These are phyloP conservation scores for Amborella trichopoda DNA, from an alignment of 164 flowering plant genomes.

Conservation along the genomic window DNA sequence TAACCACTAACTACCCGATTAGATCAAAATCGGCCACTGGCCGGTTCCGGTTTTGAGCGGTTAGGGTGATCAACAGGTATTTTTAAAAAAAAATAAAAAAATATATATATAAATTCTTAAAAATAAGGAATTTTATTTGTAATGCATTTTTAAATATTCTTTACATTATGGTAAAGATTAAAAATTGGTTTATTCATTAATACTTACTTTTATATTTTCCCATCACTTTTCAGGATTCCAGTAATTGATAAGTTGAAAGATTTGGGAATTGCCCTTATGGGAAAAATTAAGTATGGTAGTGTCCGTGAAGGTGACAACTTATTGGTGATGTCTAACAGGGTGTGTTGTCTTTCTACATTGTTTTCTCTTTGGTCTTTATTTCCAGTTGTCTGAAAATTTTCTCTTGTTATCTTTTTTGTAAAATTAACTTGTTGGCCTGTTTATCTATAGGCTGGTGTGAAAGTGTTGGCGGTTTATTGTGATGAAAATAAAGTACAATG, in stretches of 20 bases:
- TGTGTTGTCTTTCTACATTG: slow-evolving; percentile 7
- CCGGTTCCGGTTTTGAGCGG: too few relatives aligned
- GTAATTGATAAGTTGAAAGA: slow-evolving; percentile 93
- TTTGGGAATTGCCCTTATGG: slow-evolving; percentile 98
- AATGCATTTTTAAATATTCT: too few relatives aligned
- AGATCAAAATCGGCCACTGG: too few relatives aligned
- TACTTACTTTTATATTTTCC: too few relatives aligned
- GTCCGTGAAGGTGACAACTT: slow-evolving; percentile 77
- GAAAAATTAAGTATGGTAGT: slow-evolving; percentile 89
- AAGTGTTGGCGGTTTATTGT: slow-evolving; percentile 56
- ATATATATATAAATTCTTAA: too few relatives aligned
- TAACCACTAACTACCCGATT: too few relatives aligned
- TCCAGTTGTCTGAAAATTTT: background rate
- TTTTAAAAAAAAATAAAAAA: too few relatives aligned
- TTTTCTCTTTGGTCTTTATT: background rate
- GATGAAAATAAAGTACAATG: slow-evolving; percentile 65
- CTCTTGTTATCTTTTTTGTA: too few relatives aligned
- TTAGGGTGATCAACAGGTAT: too few relatives aligned
- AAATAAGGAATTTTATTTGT: too few relatives aligned
- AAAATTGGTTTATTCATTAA: too few relatives aligned
- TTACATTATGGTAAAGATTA: too few relatives aligned
- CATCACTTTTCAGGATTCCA: slow-evolving; percentile 94
- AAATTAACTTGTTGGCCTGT: background rate
- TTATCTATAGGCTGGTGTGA: slow-evolving; percentile 56
- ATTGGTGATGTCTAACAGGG: slow-evolving; percentile 94